Base-by-base conservation (phyloP, 2,329 filamentous ascomycete genomes). In the Tolypocladium tundrense region DNA sequence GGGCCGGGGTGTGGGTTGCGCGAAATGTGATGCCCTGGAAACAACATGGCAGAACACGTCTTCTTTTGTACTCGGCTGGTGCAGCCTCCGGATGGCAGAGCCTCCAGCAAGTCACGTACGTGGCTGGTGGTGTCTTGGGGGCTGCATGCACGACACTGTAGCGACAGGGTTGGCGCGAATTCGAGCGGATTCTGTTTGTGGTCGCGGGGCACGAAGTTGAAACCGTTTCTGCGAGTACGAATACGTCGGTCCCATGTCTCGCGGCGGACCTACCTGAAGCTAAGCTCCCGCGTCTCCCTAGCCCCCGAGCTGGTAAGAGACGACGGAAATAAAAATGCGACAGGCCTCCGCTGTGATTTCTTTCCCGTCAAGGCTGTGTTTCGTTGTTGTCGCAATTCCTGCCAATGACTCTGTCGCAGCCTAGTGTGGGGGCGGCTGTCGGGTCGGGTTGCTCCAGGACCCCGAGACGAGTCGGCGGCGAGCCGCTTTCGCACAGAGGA, bases 371-470 rank as follows among this genome's bases (percentile, higher is more conserved):
- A 21, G 43, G 39, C 16, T 19, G 37, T 40, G 35, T 40, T 40
- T 40, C 39, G 39, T 5, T 40, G 39, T 37, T 37, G 35, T 37
- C 35, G 39, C 39, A 19, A 39, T 14, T 39, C 10, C 37, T 14
- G 37, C 37, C 10, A 16, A 42, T 21, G 24, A 31, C 24, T 39
- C 37, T 7, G 43, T 27, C 45, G 45, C 43, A 27, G 24, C 45
- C 24, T 9, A 50, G 45, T 10, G 48, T 51, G 31, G 48, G 48
- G 48, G 31, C 7, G 16, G 31, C 19, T 2, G 31, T 55, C 53
- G 53, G 53, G 65, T 71, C 69, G 69, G 69, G 67, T 58, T 65
- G 59, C 61, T 70, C 54, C 57, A 69, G 68, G 62, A 71, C 61
- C 61, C 70, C 70, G 70, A 70, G 59, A 57, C 51, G 35, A 45